Evolutionary conservation across 208 protist species (phyloP), one percentile per base, ranked within the genome.

Genomic region (Leptomonas seymouri): DNA sequence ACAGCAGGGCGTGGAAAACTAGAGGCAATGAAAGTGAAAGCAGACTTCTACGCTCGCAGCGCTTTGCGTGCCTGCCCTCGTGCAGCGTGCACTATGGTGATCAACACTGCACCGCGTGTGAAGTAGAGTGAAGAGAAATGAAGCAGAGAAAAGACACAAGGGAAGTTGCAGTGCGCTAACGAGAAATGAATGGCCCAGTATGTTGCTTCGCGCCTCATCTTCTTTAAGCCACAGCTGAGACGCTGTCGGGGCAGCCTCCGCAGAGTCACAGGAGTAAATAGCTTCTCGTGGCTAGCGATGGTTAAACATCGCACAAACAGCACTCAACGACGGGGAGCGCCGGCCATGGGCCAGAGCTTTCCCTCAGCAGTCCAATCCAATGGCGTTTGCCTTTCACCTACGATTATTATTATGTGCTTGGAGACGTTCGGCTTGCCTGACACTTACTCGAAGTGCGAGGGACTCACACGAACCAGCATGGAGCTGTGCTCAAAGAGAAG

Each of bases 401-500:
- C 3, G 7, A 39, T 12, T 39, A 3, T 39, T 39, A 39, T 9
- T 39, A 9, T 9, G 3, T 39, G 9, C 34, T 9, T 39, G 34
- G 7, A 39, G 12, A 51, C 20, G 27, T 0, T 49, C 58, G 6
- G 58, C 12, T 2, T 0, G 20, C 21, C 23, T 27, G 53, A 23
- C 18, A 11, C 18, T 66, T 61, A 66, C 34, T 58, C 56, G 28
- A 74, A 63, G 48, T 51, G 34, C 11, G 67, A 41, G 34, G 23
- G 11, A 16, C 6, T 3, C 21, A 68, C 56, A 0, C 12, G 71
- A 16, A 18, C 28, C 56, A 75, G 44, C 54, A 68, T 27, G 0
- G 53, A 44, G 34, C 69, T 41, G 54, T 51, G 54, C 44, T 75
- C 69, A 5, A 75, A 71, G 8, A 77, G 62, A 20, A 67, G 41